Evolutionary conservation across 768 basidiomycete species (phyloP).

Genomic region (Crassisporium funariophilum): DNA sequence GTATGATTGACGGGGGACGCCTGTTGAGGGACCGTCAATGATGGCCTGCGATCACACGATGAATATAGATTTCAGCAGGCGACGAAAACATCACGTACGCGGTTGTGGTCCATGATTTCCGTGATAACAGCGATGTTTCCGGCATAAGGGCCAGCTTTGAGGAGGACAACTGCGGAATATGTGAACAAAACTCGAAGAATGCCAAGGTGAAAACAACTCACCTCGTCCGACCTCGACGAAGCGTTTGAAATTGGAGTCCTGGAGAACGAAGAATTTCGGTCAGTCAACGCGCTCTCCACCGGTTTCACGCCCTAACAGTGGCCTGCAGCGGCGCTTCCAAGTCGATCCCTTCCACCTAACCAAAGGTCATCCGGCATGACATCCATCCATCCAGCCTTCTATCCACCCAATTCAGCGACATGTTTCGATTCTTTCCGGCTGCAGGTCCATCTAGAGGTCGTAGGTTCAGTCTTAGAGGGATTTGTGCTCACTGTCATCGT

Average conservation of each 20-base stretch:
- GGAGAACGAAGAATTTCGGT: slow-evolving; percentile 9
- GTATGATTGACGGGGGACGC: slow-evolving; percentile 89
- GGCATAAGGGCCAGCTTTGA: slow-evolving; percentile 82
- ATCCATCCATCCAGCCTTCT: slow-evolving; percentile 16
- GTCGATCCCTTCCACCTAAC: background rate
- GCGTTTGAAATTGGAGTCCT: slow-evolving; percentile 91
- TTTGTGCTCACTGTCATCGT: slow-evolving; percentile 33
- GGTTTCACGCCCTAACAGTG: background rate
- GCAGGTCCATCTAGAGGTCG: slow-evolving; percentile 14
- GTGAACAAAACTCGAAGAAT: background rate
- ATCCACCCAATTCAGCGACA: slow-evolving; percentile 25
- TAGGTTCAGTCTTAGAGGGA: slow-evolving; percentile 11
- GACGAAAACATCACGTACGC: slow-evolving; percentile 53
- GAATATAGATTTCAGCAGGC: background rate
- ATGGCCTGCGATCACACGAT: slow-evolving; percentile 63
- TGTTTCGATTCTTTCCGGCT: slow-evolving; percentile 5
- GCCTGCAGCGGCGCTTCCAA: slow-evolving; percentile 6
- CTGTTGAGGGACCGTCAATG: slow-evolving; percentile 91
- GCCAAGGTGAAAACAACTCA: slow-evolving; percentile 33
- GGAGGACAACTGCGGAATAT: slow-evolving; percentile 75
- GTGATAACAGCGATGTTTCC: slow-evolving; percentile 94
- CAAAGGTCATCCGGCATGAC: slow-evolving; percentile 7
- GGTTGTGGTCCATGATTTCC: slow-evolving; percentile 99
- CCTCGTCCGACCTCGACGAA: slow-evolving; percentile 99
- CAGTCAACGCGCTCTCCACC: slow-evolving; percentile 9